Evolutionary conservation across 2,329 filamentous ascomycete species (phyloP).

Genomic region (Pestalotiopsis sp.): DNA sequence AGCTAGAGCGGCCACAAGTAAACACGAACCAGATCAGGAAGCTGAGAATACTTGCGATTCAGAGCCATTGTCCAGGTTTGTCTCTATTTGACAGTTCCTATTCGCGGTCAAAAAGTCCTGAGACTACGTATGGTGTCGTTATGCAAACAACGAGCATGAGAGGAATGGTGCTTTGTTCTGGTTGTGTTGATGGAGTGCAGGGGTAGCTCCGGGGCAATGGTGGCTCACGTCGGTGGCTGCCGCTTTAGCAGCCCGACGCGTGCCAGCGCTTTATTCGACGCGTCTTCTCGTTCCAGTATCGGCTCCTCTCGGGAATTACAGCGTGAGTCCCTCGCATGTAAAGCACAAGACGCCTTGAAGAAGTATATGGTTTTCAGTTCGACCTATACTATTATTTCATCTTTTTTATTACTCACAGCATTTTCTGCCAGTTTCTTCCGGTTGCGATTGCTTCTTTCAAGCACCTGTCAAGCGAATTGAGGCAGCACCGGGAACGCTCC

Average conservation of each 20-base stretch:
- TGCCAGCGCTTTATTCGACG: neutral
- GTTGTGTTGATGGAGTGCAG: neutral
- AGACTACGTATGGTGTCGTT: neutral
- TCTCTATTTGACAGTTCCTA: neutral
- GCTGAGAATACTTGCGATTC: slow-evolving; percentile 78
- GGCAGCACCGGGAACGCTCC: too few relatives aligned
- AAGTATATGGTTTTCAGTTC: too few relatives aligned
- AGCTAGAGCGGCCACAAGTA: slow-evolving; percentile 15
- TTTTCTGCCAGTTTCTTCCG: too few relatives aligned
- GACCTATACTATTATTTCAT: too few relatives aligned
- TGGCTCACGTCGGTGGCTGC: neutral
- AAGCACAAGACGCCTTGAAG: neutral
- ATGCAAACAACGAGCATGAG: neutral
- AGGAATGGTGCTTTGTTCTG: neutral
- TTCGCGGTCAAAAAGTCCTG: too few relatives aligned
- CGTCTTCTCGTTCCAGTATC: neutral
- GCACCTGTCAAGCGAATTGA: too few relatives aligned
- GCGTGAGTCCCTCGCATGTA: neutral
- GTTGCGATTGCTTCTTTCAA: too few relatives aligned
- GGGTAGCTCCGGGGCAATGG: neutral
- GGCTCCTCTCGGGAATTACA: neutral
- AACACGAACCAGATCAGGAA: slow-evolving; percentile 71
- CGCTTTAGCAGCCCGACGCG: neutral
- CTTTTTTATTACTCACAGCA: too few relatives aligned
- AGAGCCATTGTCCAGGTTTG: slow-evolving; percentile 59